Evolutionary conservation across 2,329 filamentous ascomycete species (phyloP).

Genomic region (Neonectria ditissima): DNA sequence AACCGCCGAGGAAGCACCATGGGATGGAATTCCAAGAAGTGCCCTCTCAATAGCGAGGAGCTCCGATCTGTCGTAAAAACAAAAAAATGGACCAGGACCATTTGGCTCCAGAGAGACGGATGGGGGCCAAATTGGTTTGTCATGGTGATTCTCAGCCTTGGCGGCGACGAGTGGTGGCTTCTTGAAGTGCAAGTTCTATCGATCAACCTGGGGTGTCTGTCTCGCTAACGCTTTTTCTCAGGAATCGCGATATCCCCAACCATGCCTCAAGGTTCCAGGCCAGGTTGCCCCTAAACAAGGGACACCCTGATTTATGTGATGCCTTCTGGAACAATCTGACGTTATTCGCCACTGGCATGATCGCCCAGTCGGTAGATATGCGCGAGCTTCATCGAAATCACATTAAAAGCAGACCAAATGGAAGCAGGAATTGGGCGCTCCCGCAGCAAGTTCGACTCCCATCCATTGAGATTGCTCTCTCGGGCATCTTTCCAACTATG

Average conservation of each 20-base stretch:
- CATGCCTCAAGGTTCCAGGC: constrained; percentile 50
- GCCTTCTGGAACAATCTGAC: constrained; percentile 66
- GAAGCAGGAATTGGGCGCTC: constrained; percentile 53
- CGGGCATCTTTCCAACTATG: constrained; percentile 57
- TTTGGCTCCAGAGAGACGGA: constrained; percentile 77
- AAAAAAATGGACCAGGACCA: constrained; percentile 70
- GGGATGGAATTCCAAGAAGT: constrained; percentile 71
- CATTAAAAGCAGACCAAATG: constrained; percentile 54
- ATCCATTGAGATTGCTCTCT: constrained; percentile 61
- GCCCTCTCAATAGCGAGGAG: constrained; percentile 64
- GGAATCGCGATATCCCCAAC: constrained; percentile 43
- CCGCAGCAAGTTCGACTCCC: constrained; percentile 61
- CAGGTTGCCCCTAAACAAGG: constrained; percentile 58
- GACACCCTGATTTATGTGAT: constrained; percentile 59
- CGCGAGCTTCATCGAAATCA: constrained; percentile 59
- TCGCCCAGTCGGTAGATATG: constrained; percentile 63
- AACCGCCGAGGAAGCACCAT: constrained; percentile 69
- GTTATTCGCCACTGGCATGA: constrained; percentile 62
- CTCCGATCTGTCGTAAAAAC: constrained; percentile 72
- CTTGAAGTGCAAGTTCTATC: constrained; percentile 66
- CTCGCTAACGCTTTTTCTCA: constrained; percentile 36
- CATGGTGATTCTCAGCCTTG: constrained; percentile 75
- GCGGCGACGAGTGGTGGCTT: constrained; percentile 84
- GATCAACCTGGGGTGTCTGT: background rate
- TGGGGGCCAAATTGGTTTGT: constrained; percentile 82